Percentiles rank a stretch among this genome's conserved stretches.
Evolutionary conservation across 148 eudicot species (phyloP).

Genomic region (Rhododendron ferrugineum): DNA sequence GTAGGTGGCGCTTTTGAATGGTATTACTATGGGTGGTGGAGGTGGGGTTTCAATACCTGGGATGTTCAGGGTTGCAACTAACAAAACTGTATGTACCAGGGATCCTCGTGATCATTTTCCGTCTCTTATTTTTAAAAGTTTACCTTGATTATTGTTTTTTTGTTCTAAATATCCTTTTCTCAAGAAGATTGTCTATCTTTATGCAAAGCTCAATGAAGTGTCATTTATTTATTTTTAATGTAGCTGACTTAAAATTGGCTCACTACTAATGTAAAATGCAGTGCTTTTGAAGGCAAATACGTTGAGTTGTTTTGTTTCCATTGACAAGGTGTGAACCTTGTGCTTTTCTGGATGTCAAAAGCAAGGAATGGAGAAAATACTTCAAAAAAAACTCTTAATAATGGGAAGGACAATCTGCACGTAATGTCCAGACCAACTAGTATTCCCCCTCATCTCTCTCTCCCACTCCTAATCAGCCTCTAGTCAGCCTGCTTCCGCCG

Average conservation of each 20-base stretch:
- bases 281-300: neutral
- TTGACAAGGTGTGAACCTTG: neutral
- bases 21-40: slow-evolving; percentile 91
- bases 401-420: neutral
- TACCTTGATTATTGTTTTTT: neutral
- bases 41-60: slow-evolving; percentile 85
- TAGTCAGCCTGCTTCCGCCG: neutral
- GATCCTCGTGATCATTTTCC: neutral
- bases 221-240: neutral
- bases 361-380: neutral
- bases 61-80: slow-evolving; percentile 83
- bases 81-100: slow-evolving; percentile 59
- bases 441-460: neutral
- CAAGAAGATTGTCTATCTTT: neutral
- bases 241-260: neutral
- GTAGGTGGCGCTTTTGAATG: slow-evolving; percentile 82
- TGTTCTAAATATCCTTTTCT: neutral
- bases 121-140: neutral
- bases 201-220: neutral
- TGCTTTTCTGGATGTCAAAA: neutral
- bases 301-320: neutral
- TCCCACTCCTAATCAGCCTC: neutral
- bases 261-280: neutral
- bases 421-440: neutral
- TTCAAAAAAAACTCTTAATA: neutral